A percentile compares a stretch with the other conserved stretches of the same genome.
These are phyloP conservation scores for Fusarium sp. DNA, from an alignment of 2,329 filamentous ascomycete genomes.

Conservation along the genomic window DNA sequence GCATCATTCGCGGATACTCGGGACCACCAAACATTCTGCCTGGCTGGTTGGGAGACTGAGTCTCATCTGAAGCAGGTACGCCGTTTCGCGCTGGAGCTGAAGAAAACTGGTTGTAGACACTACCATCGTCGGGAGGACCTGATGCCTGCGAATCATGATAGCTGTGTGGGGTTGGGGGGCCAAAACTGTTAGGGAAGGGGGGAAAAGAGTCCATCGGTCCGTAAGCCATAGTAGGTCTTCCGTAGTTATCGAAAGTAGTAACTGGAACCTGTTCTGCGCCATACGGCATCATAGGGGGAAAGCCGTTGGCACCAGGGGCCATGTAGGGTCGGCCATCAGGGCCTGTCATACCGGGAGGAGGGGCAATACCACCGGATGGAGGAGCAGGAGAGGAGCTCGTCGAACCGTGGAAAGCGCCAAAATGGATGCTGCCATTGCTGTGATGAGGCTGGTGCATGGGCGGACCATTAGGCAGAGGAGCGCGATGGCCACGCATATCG, in stretches of 20 bases:
- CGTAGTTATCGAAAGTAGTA: conserved; percentile 51
- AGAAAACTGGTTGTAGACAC: conserved; percentile 53
- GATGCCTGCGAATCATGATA: conserved; percentile 71
- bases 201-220: conserved; percentile 50
- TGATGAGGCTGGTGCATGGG: conserved; percentile 62
- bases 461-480: conserved; percentile 48
- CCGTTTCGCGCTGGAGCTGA: conserved; percentile 54
- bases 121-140: conserved; percentile 58
- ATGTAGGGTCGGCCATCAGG: conserved; percentile 50
- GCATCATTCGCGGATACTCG: conserved; percentile 50
- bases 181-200: conserved; percentile 54
- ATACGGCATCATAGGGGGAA: conserved; percentile 52
- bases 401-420: conserved; percentile 65
- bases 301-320: conserved; percentile 49
- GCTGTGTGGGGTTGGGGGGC: conserved; percentile 68
- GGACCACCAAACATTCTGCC: conserved; percentile 47
- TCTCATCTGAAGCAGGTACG: conserved; percentile 42
- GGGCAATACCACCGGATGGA: conserved; percentile 58
- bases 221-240: conserved; percentile 50
- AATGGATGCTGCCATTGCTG: conserved; percentile 66
- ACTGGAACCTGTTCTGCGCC: conserved; percentile 50
- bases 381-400: conserved; percentile 67
- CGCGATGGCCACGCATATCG: conserved; percentile 48
- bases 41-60: conserved; percentile 43
- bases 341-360: conserved; percentile 58